Evolutionary conservation across 2,329 filamentous ascomycete genomes (phyloP), one percentile per base, ranked within the genome.

Genomic region (Metarhizium rileyi): DNA sequence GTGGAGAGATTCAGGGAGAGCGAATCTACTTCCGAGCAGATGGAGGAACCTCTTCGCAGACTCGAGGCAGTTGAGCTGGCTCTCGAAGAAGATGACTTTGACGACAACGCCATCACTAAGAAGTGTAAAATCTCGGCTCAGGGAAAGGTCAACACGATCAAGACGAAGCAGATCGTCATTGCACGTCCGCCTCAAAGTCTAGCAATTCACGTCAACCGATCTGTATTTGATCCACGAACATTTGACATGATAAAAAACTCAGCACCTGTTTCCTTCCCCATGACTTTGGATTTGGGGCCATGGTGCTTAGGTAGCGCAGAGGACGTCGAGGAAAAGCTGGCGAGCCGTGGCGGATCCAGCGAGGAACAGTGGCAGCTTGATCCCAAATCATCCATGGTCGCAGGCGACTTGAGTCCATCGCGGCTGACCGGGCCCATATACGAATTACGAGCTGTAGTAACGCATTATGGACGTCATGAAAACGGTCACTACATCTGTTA

Each of bases 401-500:
- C 83, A 0, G 78, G 77, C 4, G 72, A 73, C 43, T 57, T 66
- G 36, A 61, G 61, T 3, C 67, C 70, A 8, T 81, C 78, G 2
- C 75, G 70, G 52, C 68, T 80, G 8, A 70, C 69, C 0, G 80
- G 81, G 3, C 75, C 74, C 26, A 71, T 84, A 1, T 97, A 95
- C 63, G 81, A 87, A 61, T 72, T 97, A 16, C 80, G 86, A 48
- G 89, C 90, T 27, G 86, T 91, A 0, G 80, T 97, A 9, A 93
- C 89, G 1, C 93, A 97, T 63, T 87, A 86, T 53, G 93, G 93
- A 4, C 77, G 86, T 28, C 93, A 97, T 64, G 90, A 96, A 54
- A 95, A 95, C 59, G 93, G 93, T 0, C 93, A 98, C 68, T 97
- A 98, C 59, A 83, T 96, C 36, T 95, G 89, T 63, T 95, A 93